phyloP scores from a whole-genome alignment of 106 monocot genomes.

The Platanthera guangdongensis region DNA sequence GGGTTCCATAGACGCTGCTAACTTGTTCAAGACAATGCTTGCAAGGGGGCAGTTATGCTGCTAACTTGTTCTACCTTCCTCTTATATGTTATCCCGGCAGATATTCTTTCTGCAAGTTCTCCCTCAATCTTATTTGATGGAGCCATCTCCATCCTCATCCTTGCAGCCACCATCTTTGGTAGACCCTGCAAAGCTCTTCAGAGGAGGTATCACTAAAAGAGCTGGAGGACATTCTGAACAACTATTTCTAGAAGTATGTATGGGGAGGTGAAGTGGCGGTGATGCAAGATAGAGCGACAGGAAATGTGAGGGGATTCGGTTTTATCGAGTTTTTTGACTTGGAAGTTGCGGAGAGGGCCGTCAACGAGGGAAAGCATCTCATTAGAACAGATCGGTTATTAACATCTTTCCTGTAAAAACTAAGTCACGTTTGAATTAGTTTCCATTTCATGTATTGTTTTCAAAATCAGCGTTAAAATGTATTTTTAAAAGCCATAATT shows the following conservation, averaged over 20 bases:
- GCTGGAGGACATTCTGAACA: slow-evolving; percentile 34
- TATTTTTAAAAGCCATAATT: too few relatives aligned
- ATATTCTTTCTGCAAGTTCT: not conserved
- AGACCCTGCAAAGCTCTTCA: slow-evolving; percentile 43
- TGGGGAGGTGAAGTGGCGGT: slow-evolving; percentile 25
- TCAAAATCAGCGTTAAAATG: too few relatives aligned
- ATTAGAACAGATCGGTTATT: slow-evolving; percentile 17
- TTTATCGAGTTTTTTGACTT: slow-evolving; percentile 57
- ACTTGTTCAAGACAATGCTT: slow-evolving; percentile 52
- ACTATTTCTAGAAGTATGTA: slow-evolving; percentile 46
- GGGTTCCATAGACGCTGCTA: slow-evolving; percentile 31
- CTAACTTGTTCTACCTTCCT: not conserved
- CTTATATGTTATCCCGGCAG: too few relatives aligned
- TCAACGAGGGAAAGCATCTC: slow-evolving; percentile 25
- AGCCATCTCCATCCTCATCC: not conserved
- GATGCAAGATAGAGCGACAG: slow-evolving; percentile 17
- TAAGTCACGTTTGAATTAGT: too few relatives aligned
- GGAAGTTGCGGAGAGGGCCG: slow-evolving; percentile 33
- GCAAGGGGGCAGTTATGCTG: slow-evolving; percentile 47
- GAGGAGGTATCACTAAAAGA: slow-evolving; percentile 62
- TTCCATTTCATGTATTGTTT: too few relatives aligned
- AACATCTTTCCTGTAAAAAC: not conserved
- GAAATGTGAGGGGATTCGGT: slow-evolving; percentile 39
- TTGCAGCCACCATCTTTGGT: not conserved
- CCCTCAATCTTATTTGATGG: not conserved